A percentile compares a stretch with the other conserved stretches of the same genome.
Conservation (phyloP, 1,284 basidiomycete genomes). For the Ustilago xerochloae region DNA sequence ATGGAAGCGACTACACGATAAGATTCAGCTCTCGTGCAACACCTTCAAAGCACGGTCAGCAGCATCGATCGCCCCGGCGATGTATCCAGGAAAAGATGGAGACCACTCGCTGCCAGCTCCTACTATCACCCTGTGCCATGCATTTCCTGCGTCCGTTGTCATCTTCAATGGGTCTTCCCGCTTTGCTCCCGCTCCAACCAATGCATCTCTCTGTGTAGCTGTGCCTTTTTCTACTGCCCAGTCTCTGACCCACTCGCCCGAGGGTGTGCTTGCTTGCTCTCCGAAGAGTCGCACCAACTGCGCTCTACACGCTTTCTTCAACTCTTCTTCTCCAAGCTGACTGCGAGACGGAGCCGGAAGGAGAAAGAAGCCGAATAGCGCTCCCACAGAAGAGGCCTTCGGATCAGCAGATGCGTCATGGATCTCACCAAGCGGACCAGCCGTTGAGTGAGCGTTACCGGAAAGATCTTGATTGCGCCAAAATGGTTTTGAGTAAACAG, state of each 20-base stretch:
- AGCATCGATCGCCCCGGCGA: conserved; percentile 4
- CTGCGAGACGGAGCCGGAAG: background rate
- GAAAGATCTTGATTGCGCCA: conserved; percentile 1
- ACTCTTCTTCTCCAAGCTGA: background rate
- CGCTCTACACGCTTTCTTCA: background rate
- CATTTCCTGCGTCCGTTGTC: background rate
- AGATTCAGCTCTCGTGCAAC: background rate
- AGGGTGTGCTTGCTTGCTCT: background rate
- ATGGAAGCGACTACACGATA: background rate
- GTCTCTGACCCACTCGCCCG: background rate
- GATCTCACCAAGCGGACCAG: background rate
- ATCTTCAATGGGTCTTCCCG: background rate
- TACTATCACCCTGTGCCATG: background rate
- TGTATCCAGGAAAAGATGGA: background rate
- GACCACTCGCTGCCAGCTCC: conserved; percentile 5
- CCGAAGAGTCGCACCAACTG: background rate
- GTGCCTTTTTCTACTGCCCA: background rate
- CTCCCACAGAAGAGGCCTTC: background rate
- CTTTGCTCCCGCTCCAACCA: background rate
- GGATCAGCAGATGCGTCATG: too few species aligned
- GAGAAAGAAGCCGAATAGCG: conserved; percentile 9
- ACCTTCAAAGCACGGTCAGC: background rate
- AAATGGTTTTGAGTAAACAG: background rate
- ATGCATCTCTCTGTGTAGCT: background rate
- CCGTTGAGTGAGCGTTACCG: conserved; percentile 1